Evolutionary conservation across 2,329 filamentous ascomycete species (phyloP).

Genomic region (Ophiosphaerella korrae): DNA sequence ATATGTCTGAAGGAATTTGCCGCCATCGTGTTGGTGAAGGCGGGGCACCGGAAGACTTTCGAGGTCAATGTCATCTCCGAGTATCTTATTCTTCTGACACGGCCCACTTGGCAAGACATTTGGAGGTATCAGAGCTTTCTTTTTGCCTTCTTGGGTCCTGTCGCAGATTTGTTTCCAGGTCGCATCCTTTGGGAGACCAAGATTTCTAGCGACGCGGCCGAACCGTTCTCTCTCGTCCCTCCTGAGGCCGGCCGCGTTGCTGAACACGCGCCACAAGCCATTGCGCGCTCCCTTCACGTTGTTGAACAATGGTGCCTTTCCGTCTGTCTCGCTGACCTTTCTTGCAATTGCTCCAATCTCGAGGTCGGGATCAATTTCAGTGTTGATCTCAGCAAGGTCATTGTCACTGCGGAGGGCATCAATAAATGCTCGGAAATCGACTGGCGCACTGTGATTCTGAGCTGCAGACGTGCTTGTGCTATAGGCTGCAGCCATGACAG

Average conservation of each 20-base stretch:
- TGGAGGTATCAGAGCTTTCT: not conserved
- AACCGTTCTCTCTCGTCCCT: conserved; percentile 4
- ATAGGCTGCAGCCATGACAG: not conserved
- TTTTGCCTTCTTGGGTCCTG: not conserved
- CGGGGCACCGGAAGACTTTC: conserved; percentile 45
- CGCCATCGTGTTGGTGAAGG: conserved; percentile 52
- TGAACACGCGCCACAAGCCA: conserved; percentile 57
- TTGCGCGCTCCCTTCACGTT: conserved; percentile 55
- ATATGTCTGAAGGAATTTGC: conserved; percentile 58
- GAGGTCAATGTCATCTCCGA: conserved; percentile 51
- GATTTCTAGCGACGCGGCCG: not conserved
- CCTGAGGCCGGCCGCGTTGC: conserved; percentile 50
- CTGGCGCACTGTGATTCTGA: not conserved
- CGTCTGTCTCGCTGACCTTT: conserved; percentile 32
- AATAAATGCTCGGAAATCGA: conserved; percentile 24
- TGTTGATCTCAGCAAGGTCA: conserved; percentile 4
- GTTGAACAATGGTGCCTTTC: conserved; percentile 59
- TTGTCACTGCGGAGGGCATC: conserved; percentile 48
- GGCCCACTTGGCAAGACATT: not conserved
- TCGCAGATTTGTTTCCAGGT: conserved; percentile 1
- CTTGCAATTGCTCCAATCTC: conserved; percentile 51
- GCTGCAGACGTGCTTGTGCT: not conserved
- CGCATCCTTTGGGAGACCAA: conserved; percentile 2
- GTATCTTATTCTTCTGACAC: conserved; percentile 6
- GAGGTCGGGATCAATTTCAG: conserved; percentile 4